Percentiles rank a stretch among this genome's conserved stretches.
phyloP scores from a whole-genome alignment of 345 rosid genomes.

The Gossypium thurberi region DNA sequence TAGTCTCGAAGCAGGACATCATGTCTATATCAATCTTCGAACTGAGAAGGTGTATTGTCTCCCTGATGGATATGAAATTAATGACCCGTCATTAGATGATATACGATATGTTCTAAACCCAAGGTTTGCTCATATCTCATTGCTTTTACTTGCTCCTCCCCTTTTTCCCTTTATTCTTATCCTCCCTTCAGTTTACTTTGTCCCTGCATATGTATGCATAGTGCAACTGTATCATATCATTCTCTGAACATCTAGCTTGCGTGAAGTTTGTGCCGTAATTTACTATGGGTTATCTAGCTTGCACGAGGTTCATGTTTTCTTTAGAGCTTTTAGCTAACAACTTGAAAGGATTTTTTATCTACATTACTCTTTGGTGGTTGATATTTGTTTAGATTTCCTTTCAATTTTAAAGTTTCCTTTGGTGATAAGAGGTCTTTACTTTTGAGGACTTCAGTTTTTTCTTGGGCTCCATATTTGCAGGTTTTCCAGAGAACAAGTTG shows the following conservation, averaged over 20 bases:
- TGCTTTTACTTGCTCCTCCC: neutral
- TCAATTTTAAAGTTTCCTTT: neutral
- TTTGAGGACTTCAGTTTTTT: neutral
- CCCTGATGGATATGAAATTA: conserved; percentile 95
- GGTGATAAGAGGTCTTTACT: neutral
- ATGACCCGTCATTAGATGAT: conserved; percentile 90
- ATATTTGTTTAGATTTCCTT: neutral
- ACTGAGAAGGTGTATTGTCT: conserved; percentile 94
- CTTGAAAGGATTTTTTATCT: neutral
- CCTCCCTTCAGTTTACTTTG: neutral
- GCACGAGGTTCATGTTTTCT: neutral
- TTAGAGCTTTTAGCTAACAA: neutral
- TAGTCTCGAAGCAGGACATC: conserved; percentile 97
- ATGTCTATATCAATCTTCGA: conserved; percentile 80
- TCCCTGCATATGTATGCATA: neutral
- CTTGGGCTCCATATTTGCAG: conserved; percentile 30
- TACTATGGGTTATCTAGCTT: neutral
- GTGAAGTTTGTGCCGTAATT: neutral
- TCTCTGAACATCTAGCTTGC: neutral
- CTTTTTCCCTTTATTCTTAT: neutral
- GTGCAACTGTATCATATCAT: neutral
- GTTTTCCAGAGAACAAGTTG: conserved; percentile 77
- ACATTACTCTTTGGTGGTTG: neutral
- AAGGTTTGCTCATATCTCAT: conserved; percentile 40
- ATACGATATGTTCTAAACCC: conserved; percentile 90